Percentiles rank a stretch among this genome's conserved stretches.
These are phyloP conservation scores for Lasiodiplodia citricola DNA, from an alignment of 2,329 filamentous ascomycete genomes.

Conservation along the genomic window DNA sequence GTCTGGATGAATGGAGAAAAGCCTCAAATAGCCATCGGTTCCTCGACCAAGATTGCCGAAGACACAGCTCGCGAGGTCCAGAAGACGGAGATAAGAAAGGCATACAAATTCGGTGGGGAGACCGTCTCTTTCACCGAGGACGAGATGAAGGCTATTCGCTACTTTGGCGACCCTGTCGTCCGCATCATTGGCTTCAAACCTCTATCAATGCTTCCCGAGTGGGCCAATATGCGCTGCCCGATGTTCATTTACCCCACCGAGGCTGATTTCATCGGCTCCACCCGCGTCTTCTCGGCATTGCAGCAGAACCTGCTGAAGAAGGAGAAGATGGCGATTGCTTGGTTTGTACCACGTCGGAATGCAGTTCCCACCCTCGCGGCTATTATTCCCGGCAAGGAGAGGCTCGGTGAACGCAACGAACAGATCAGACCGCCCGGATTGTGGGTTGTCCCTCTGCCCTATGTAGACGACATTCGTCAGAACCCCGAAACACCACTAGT, in stretches of 20 bases:
- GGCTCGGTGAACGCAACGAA: conserved; percentile 65
- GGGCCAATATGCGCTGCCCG: conserved; percentile 85
- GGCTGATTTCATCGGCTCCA: conserved; percentile 86
- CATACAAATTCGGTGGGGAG: conserved; percentile 94
- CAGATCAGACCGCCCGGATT: conserved; percentile 80
- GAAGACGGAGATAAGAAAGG: conserved; percentile 82
- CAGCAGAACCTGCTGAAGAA: conserved; percentile 83
- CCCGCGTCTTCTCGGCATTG: conserved; percentile 87
- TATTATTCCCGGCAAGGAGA: conserved; percentile 75
- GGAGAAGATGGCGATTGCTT: conserved; percentile 83
- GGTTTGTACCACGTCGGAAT: conserved; percentile 85
- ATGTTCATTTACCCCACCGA: conserved; percentile 95
- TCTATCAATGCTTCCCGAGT: conserved; percentile 72
- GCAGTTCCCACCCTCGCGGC: conserved; percentile 80
- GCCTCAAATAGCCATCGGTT: conserved; percentile 76
- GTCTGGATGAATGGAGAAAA: conserved; percentile 88
- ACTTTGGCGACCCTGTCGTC: conserved; percentile 82
- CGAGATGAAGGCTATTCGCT: conserved; percentile 76
- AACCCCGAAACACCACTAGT: conserved; percentile 64
- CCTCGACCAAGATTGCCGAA: conserved; percentile 76
- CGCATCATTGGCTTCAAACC: conserved; percentile 95
- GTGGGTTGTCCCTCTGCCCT: conserved; percentile 88
- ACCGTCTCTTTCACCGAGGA: conserved; percentile 85
- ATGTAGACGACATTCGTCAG: conserved; percentile 83
- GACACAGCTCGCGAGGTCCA: conserved; percentile 79